Evolutionary conservation across 345 rosid genomes (phyloP).

Genomic region (Mallotus nudiflorus): DNA sequence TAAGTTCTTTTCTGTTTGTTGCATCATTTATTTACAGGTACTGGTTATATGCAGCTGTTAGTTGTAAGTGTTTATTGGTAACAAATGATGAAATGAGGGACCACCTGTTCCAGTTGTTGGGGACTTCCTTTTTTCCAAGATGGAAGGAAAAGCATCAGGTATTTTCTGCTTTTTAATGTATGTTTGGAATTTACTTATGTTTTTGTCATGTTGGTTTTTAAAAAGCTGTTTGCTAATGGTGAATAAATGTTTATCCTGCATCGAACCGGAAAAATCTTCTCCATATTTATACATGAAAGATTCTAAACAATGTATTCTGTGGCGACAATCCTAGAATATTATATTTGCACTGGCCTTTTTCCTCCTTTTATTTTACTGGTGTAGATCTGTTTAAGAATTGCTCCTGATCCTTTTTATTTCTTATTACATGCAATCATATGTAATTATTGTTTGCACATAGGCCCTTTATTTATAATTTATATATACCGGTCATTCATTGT

Average conservation of each 20-base stretch:
- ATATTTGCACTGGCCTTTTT: not conserved
- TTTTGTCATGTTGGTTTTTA: not conserved
- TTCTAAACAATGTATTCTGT: not conserved
- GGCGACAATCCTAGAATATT: not conserved
- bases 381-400: not conserved
- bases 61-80: slow-evolving; percentile 70
- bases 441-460: not conserved
- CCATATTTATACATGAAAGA: not conserved
- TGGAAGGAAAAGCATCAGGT: slow-evolving; percentile 99
- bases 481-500: too few species aligned
- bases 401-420: not conserved
- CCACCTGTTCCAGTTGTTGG: slow-evolving; percentile 86
- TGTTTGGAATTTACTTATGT: too few species aligned
- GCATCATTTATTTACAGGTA: slow-evolving; percentile 52
- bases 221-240: not conserved
- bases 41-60: slow-evolving; percentile 97
- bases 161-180: too few species aligned
- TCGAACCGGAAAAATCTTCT: not conserved
- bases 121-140: slow-evolving; percentile 88
- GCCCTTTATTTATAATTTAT: too few species aligned
- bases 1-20: not conserved
- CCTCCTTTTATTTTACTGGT: not conserved
- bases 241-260: slow-evolving; percentile 10
- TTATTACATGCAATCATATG: not conserved
- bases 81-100: slow-evolving; percentile 99